phyloP scores from a whole-genome alignment of 306 rosid genomes.

The Amphicarpaea edgeworthii region DNA sequence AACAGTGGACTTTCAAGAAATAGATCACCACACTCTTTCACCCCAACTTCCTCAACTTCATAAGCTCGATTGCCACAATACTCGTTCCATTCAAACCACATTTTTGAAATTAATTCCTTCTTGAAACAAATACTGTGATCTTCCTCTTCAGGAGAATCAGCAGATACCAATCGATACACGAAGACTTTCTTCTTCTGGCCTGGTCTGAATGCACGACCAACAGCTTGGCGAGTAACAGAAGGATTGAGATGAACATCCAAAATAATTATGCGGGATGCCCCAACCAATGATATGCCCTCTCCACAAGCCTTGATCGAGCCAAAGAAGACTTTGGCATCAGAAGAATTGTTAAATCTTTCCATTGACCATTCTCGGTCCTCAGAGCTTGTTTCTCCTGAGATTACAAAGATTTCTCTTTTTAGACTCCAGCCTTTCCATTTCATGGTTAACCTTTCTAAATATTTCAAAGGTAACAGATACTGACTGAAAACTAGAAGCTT shows the following conservation, averaged over 20 bases:
- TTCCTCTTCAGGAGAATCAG: constrained; percentile 77
- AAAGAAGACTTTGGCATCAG: constrained; percentile 82
- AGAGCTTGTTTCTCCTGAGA: constrained; percentile 80
- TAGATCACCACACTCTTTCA: constrained; percentile 70
- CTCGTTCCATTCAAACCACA: constrained; percentile 99
- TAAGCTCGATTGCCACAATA: constrained; percentile 70
- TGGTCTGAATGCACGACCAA: constrained; percentile 96
- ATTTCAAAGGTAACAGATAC: constrained; percentile 84
- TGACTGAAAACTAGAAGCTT: constrained; percentile 93
- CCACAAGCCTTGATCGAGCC: constrained; percentile 99
- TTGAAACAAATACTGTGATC: constrained; percentile 68
- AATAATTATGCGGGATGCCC: constrained; percentile 86
- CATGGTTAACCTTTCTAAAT: constrained; percentile 74
- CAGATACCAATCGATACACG: constrained; percentile 80
- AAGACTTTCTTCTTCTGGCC: constrained; percentile 83
- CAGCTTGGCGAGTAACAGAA: constrained; percentile 94
- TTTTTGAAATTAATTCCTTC: constrained; percentile 81
- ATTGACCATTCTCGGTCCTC: constrained; percentile 80
- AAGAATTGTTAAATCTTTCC: constrained; percentile 82
- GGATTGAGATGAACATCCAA: constrained; percentile 93
- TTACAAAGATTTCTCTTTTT: constrained; percentile 81
- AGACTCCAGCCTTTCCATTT: constrained; percentile 74
- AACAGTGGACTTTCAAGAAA: constrained; percentile 70
- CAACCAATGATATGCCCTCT: constrained; percentile 95
- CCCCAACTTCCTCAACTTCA: constrained; percentile 63